Evolutionary conservation across 2,329 filamentous ascomycete genomes (phyloP).

Genomic region (Colletotrichum abscissum): DNA sequence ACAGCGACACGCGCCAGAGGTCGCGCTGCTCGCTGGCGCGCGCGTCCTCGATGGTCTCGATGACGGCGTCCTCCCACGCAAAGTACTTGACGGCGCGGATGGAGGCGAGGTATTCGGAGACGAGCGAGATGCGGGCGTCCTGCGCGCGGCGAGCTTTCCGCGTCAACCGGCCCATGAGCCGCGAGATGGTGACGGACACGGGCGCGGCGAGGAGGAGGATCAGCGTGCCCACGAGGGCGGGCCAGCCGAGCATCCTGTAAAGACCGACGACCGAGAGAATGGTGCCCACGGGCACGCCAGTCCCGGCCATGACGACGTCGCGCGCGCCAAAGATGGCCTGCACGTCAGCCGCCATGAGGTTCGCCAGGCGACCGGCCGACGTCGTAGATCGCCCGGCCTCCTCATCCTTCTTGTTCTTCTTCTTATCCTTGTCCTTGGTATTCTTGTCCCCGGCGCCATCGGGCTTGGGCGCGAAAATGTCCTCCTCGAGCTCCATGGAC

Average conservation of each 20-base stretch:
- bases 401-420: slow-evolving; percentile 43
- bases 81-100: slow-evolving; percentile 72
- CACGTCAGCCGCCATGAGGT: slow-evolving; percentile 69
- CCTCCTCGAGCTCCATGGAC: slow-evolving; percentile 69
- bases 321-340: slow-evolving; percentile 64
- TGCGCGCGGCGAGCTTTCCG: slow-evolving; percentile 66
- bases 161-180: slow-evolving; percentile 59
- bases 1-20: slow-evolving; percentile 64
- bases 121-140: slow-evolving; percentile 66
- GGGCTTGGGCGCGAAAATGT: slow-evolving; percentile 52
- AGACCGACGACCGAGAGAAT: slow-evolving; percentile 61
- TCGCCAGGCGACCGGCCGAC: slow-evolving; percentile 63
- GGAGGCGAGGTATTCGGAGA: slow-evolving; percentile 68
- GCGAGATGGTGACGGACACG: slow-evolving; percentile 61
- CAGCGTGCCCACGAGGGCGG: slow-evolving; percentile 62
- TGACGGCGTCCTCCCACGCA: slow-evolving; percentile 67
- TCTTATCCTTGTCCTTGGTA: slow-evolving; percentile 39
- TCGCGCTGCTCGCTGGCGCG: slow-evolving; percentile 63
- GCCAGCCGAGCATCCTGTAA: slow-evolving; percentile 67
- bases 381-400: slow-evolving; percentile 46
- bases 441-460: slow-evolving; percentile 19
- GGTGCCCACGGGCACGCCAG: slow-evolving; percentile 60
- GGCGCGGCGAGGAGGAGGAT: slow-evolving; percentile 60
- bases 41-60: slow-evolving; percentile 60
- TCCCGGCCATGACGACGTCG: slow-evolving; percentile 59